Conservation (phyloP, 2,329 filamentous ascomycete species). For the Fusarium sp. region DNA sequence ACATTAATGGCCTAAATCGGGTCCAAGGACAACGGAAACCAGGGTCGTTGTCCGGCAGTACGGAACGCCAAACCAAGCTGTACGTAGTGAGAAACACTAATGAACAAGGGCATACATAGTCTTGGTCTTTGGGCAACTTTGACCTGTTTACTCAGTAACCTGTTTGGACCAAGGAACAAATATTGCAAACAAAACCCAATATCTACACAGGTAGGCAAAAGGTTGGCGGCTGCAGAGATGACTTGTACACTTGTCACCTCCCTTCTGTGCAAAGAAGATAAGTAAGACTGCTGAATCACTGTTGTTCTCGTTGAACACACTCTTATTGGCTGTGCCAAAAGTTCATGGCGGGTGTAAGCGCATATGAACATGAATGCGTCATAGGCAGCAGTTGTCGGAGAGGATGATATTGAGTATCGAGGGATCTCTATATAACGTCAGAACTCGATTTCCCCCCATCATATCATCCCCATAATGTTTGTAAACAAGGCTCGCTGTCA, state of each 20-base stretch:
- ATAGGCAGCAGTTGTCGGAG: neutral
- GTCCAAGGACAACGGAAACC: slow-evolving; percentile 14
- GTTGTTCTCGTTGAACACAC: neutral
- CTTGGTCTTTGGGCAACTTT: neutral
- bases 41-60: slow-evolving; percentile 20
- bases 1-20: slow-evolving; percentile 22
- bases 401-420: slow-evolving; percentile 1
- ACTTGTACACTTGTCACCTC: neutral
- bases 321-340: neutral
- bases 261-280: neutral
- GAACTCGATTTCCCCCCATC: slow-evolving; percentile 7
- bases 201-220: neutral
- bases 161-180: neutral
- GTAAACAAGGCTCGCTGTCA: neutral
- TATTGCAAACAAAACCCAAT: neutral
- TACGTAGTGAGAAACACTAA: neutral
- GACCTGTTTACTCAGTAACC: neutral
- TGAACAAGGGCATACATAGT: neutral
- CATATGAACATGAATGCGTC: neutral
- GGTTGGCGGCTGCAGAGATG: neutral
- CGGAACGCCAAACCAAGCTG: slow-evolving; percentile 18
- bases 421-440: slow-evolving; percentile 34
- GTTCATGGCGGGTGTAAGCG: neutral
- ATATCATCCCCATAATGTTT: slow-evolving; percentile 10
- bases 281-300: neutral